Percentiles rank a stretch among this genome's conserved stretches.
Evolutionary conservation across 495 filamentous ascomycete species (phyloP).

Genomic region (Hapsidospora chrysogenum): DNA sequence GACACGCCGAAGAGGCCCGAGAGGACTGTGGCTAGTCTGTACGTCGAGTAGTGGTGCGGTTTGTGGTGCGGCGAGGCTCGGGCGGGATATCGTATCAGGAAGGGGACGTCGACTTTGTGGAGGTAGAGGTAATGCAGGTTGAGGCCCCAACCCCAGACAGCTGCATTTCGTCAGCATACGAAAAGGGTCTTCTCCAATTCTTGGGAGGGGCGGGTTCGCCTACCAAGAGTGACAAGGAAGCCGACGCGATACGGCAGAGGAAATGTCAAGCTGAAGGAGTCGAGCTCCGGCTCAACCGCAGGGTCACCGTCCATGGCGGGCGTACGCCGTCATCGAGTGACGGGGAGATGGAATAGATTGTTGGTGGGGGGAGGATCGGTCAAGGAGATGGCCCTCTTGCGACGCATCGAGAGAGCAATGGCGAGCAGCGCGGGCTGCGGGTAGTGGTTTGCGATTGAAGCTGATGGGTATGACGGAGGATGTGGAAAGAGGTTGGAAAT

Average conservation of each 20-base stretch:
- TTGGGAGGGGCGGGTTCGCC: conserved; percentile 3
- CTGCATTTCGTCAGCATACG: conserved; percentile 21
- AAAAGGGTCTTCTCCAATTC: background rate
- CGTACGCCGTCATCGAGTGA: background rate
- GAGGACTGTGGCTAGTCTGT: conserved; percentile 63
- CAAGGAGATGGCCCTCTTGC: too few relatives aligned
- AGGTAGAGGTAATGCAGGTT: conserved; percentile 70
- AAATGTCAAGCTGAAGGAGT: conserved; percentile 68
- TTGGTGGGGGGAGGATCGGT: too few relatives aligned
- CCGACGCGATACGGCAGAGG: conserved; percentile 78
- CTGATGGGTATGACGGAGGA: too few relatives aligned
- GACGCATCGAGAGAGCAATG: too few relatives aligned
- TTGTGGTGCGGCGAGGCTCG: conserved; percentile 45
- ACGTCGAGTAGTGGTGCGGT: conserved; percentile 62
- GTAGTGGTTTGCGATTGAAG: too few relatives aligned
- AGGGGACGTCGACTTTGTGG: conserved; percentile 63
- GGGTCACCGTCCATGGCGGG: conserved; percentile 62
- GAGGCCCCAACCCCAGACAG: conserved; percentile 79
- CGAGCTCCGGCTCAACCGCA: conserved; percentile 62
- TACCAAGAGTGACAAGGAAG: conserved; percentile 65
- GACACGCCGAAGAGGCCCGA: conserved; percentile 51
- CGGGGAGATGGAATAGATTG: too few relatives aligned
- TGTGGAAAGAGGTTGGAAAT: too few relatives aligned
- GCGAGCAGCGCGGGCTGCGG: too few relatives aligned
- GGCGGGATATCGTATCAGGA: conserved; percentile 62